Percentiles rank a stretch among this genome's conserved stretches.
Evolutionary conservation across 2,329 filamentous ascomycete species (phyloP).

Genomic region (Fusarium sp.): DNA sequence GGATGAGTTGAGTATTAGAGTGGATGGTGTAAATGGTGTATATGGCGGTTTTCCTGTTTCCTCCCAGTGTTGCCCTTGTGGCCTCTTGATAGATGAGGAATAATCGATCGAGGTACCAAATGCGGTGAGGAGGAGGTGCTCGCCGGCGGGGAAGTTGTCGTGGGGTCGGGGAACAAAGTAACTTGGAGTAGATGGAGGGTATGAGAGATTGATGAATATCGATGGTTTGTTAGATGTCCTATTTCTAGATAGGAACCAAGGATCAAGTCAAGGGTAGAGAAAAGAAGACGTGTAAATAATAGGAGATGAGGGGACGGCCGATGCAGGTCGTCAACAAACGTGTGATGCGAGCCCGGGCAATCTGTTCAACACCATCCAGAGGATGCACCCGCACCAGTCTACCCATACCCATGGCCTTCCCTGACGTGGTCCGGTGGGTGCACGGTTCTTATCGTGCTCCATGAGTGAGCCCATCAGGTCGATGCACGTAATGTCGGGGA

Average conservation of each 20-base stretch:
- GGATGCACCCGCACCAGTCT: constrained; percentile 42
- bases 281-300: constrained; percentile 35
- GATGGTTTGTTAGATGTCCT: constrained; percentile 13
- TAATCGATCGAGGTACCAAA: constrained; percentile 29
- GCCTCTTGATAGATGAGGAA: constrained; percentile 8
- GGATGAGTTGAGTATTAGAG: constrained; percentile 8
- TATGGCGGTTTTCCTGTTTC: constrained; percentile 6
- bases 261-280: constrained; percentile 21
- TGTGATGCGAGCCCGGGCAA: constrained; percentile 46
- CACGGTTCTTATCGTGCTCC: constrained; percentile 44
- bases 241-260: constrained; percentile 18
- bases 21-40: constrained; percentile 18
- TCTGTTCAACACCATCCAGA: constrained; percentile 46
- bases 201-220: constrained; percentile 8
- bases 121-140: constrained; percentile 30
- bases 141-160: constrained; percentile 16
- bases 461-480: constrained; percentile 44
- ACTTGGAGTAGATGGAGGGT: constrained; percentile 7
- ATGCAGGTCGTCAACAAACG: constrained; percentile 42
- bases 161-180: constrained; percentile 8
- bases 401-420: constrained; percentile 46
- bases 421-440: constrained; percentile 45
- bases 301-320: constrained; percentile 37
- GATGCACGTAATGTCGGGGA: constrained; percentile 44
- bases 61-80: not conserved